phyloP scores from a whole-genome alignment of 306 rosid genomes.

The Biancaea sappan region DNA sequence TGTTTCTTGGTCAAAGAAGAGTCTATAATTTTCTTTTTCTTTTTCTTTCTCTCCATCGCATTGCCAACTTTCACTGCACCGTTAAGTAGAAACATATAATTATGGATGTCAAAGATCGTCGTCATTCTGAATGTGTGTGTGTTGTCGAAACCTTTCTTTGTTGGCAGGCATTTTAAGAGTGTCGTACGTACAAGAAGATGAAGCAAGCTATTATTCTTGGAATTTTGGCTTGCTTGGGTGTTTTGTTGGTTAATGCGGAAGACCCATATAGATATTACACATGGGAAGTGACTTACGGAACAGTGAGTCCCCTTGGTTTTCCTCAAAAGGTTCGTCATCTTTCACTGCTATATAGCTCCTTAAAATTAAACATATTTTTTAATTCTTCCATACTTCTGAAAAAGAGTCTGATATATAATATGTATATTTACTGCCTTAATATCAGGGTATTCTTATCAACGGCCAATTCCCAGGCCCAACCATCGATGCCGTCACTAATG shows the following conservation, averaged over 20 bases:
- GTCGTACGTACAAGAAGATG: slow-evolving; percentile 37
- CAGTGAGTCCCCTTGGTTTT: slow-evolving; percentile 66
- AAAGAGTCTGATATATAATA: neutral
- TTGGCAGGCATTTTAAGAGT: neutral
- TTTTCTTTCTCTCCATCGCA: neutral
- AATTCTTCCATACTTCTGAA: neutral
- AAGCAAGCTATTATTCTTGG: slow-evolving; percentile 47
- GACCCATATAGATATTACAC: slow-evolving; percentile 61
- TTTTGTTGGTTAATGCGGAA: slow-evolving; percentile 57
- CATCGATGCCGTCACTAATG: slow-evolving; percentile 74
- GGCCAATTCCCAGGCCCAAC: slow-evolving; percentile 87
- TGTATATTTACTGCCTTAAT: neutral
- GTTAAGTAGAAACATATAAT: neutral
- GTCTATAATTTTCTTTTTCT: neutral
- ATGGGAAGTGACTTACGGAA: slow-evolving; percentile 65
- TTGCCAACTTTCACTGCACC: neutral
- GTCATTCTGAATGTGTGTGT: neutral
- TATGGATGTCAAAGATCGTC: too few relatives aligned
- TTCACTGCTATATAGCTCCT: neutral
- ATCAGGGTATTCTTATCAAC: slow-evolving; percentile 77
- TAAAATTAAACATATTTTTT: too few relatives aligned
- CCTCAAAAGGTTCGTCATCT: slow-evolving; percentile 59
- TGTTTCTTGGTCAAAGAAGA: neutral
- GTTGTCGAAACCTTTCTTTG: neutral
- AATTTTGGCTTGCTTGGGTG: slow-evolving; percentile 50